Evolutionary conservation across 805 yeast genomes (phyloP).

Genomic region (Wickerhamomyces sydowiorum): DNA sequence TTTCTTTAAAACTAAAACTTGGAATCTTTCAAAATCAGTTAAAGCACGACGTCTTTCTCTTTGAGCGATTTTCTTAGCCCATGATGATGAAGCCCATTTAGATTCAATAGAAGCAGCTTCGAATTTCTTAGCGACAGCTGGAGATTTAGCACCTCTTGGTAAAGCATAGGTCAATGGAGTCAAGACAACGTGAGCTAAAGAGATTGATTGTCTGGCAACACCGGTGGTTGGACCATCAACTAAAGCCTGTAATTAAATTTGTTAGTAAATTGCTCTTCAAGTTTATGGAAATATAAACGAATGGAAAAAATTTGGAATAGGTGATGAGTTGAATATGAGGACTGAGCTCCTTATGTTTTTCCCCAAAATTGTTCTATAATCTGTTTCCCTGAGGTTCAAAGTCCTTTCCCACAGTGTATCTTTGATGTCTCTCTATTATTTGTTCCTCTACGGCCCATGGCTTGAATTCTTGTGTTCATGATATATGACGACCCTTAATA

Average conservation of each 20-base stretch:
- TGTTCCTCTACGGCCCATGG: no score
- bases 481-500: no score
- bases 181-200: slow-evolving; percentile 83
- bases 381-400: no score
- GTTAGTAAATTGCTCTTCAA: slow-evolving; percentile 20
- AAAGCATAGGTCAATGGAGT: slow-evolving; percentile 87
- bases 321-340: no score
- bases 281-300: no score
- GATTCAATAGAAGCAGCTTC: slow-evolving; percentile 79
- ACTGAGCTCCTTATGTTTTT: no score
- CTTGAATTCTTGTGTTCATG: no score
- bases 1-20: slow-evolving; percentile 94
- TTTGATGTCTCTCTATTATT: no score
- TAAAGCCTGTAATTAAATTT: slow-evolving; percentile 51
- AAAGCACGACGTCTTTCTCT: slow-evolving; percentile 90
- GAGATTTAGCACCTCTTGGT: slow-evolving; percentile 93
- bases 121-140: slow-evolving; percentile 88
- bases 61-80: slow-evolving; percentile 98
- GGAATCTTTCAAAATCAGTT: slow-evolving; percentile 99
- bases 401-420: no score
- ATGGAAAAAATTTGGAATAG: no score
- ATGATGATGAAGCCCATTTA: slow-evolving; percentile 89
- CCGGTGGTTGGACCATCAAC: slow-evolving; percentile 91
- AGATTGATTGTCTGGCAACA: slow-evolving; percentile 88
- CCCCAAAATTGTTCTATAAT: no score